Conservation (phyloP, 495 filamentous ascomycete species). For the Penicillium taxi region DNA sequence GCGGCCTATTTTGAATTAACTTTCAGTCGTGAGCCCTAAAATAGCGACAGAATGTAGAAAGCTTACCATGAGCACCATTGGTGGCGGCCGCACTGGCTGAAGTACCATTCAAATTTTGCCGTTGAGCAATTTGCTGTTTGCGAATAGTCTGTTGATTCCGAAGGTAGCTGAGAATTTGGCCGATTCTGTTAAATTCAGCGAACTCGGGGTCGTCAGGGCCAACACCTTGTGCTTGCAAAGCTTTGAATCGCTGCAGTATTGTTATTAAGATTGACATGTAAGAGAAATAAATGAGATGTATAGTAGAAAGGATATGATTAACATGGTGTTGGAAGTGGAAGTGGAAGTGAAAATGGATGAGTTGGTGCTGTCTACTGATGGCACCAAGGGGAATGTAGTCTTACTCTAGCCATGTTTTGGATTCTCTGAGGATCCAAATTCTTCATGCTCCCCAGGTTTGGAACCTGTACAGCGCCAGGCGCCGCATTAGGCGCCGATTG, state of each 20-base stretch:
- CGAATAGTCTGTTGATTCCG: constrained; percentile 45
- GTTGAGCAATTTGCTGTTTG: constrained; percentile 35
- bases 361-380: no score
- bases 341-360: constrained; percentile 4
- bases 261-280: no score
- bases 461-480: constrained; percentile 43
- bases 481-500: constrained; percentile 60
- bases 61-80: constrained; percentile 48
- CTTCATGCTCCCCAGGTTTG: no score
- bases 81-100: constrained; percentile 20
- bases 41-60: neutral
- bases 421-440: no score
- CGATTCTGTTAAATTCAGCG: no score
- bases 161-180: no score
- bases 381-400: no score
- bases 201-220: constrained; percentile 71
- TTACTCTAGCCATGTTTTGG: no score
- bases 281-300: no score
- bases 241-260: no score
- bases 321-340: neutral
- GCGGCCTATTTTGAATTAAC: constrained; percentile 19
- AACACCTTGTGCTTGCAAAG: constrained; percentile 66
- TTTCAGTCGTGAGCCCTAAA: neutral
- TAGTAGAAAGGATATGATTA: neutral
- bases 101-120: constrained; percentile 43